Evolutionary conservation across 352 stramenopile genomes (phyloP), one percentile per base, ranked within the genome.

Genomic region (Lagenidium sp.): DNA sequence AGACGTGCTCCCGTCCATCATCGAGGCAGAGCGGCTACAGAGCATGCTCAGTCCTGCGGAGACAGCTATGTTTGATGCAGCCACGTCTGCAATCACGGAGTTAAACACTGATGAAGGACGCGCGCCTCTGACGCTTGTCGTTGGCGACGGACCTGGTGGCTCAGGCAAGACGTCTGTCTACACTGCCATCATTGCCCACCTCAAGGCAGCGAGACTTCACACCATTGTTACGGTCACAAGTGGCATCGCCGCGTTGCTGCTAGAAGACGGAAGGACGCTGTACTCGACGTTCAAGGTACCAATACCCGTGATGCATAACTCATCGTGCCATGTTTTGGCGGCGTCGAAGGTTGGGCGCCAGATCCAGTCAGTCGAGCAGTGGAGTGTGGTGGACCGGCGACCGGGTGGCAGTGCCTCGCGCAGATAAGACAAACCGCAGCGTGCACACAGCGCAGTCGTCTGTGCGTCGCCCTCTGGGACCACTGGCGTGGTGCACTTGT

Each of bases 221-320:
- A 44, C 36, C 0, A 26, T 73, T 0, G 48, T 45, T 0, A 55
- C 50, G 12, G 59, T 62, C 1, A 57, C 59, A 1, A 60, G 58
- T 36, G 48, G 67, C 1, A 63, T 73, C 31, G 47, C 60, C 0
- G 49, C 57, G 2, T 18, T 47, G 7, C 30, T 77, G 4, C 29
- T 77, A 0, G 51, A 49, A 23, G 56, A 53, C 4, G 61, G 58
- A 15, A 29, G 50, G 11, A 77, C 55, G 0, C 36, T 61, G 36
- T 12, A 65, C 26, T 73, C 51, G 0, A 57, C 39, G 23, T 73
- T 77, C 30, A 50, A 58, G 37, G 61, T 73, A 39, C 55, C 53
- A 2, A 36, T 68, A 1, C 43, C 47, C 6, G 7, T 63, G 1
- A 23, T 26, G 11, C 36, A 53, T 1, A 43, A 48, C 4, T 53